phyloP scores from a whole-genome alignment of 176 grass and related monocot genomes.

The Chloris gayana region DNA sequence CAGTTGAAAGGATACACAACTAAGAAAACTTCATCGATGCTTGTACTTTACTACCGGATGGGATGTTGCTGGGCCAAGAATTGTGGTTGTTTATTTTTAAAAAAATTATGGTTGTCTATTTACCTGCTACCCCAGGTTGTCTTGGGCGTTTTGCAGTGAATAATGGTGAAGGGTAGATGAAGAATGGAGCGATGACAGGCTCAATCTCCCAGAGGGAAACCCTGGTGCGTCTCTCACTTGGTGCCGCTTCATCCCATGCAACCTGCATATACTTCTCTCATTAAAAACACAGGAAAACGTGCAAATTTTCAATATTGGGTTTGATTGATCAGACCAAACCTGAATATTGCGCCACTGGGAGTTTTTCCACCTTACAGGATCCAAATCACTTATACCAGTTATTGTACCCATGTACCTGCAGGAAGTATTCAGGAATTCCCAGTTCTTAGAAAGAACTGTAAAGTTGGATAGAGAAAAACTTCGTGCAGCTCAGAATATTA shows the following conservation, averaged over 20 bases:
- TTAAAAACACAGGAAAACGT: slow-evolving; percentile 26
- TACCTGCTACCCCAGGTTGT: slow-evolving; percentile 73
- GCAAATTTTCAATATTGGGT: slow-evolving; percentile 15
- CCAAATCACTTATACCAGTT: slow-evolving; percentile 75
- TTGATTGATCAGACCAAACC: slow-evolving; percentile 52
- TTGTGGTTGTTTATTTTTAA: slow-evolving; percentile 12
- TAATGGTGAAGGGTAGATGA: slow-evolving; percentile 68
- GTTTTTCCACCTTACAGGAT: slow-evolving; percentile 76
- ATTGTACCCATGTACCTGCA: slow-evolving; percentile 85
- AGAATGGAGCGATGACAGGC: slow-evolving; percentile 67
- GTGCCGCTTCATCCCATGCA: slow-evolving; percentile 79
- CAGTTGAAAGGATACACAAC: not conserved
- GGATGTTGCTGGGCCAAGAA: not conserved
- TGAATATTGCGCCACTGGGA: slow-evolving; percentile 80
- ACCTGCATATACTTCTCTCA: slow-evolving; percentile 56
- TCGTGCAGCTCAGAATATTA: slow-evolving; percentile 4
- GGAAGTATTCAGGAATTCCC: slow-evolving; percentile 19
- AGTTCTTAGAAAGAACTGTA: slow-evolving; percentile 6
- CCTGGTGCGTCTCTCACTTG: slow-evolving; percentile 63
- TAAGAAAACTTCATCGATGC: slow-evolving; percentile 6
- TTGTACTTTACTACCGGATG: no score
- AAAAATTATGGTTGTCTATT: slow-evolving; percentile 3
- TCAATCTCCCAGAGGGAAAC: slow-evolving; percentile 85
- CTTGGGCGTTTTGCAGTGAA: slow-evolving; percentile 62
- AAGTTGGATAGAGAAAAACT: slow-evolving; percentile 8